Base-by-base conservation (phyloP, 352 stramenopile species). In the Pythium pyrilobum region DNA sequence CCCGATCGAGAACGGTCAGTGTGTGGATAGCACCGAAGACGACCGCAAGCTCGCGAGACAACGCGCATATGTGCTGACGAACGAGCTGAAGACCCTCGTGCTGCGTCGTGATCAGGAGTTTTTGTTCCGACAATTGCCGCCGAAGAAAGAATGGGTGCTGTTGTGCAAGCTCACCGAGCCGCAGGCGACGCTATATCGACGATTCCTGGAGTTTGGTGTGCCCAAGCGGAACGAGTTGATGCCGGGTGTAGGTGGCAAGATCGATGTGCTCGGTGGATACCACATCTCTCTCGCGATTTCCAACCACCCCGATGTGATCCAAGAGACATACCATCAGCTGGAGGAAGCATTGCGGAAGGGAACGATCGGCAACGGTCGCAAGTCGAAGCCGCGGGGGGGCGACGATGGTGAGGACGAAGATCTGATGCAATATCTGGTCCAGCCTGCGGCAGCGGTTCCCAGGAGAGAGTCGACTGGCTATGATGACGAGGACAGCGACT, bases 131-230 rank as follows among this genome's bases (percentile, higher is more conserved):
- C 84, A 94, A 43, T 52, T 96, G 33, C 87, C 87, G 16, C 83
- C 83, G 0, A 96, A 96, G 64, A 90, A 94, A 47, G 87, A 96
- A 52, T 95, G 81, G 65, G 87, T 96, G 20, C 23, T 96, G 7
- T 62, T 92, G 34, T 94, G 80, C 57, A 88, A 90, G 52, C 64
- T 96, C 8, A 90, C 77, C 12, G 72, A 89, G 16, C 29, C 79
- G 9, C 87, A 96, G 54, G 75, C 70, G 6, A 49, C 74, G 15
- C 41, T 95, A n/a, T 95, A 96, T 37, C 77, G 78, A 9, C 54
- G 58, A 4, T 95, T 95, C 52, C 56, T 92, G 7, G 27, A 81
- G 24, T 34, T 60, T 53, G 81, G 81, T 7, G 79, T 92, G 11
- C 81, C 81, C 0, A 85, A 59, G 42, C 69, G 75, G n/a, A 21